Percentiles rank a stretch among this genome's conserved stretches.
phyloP scores from a whole-genome alignment of 2,329 filamentous ascomycete species.

The Aspergillus ruber region DNA sequence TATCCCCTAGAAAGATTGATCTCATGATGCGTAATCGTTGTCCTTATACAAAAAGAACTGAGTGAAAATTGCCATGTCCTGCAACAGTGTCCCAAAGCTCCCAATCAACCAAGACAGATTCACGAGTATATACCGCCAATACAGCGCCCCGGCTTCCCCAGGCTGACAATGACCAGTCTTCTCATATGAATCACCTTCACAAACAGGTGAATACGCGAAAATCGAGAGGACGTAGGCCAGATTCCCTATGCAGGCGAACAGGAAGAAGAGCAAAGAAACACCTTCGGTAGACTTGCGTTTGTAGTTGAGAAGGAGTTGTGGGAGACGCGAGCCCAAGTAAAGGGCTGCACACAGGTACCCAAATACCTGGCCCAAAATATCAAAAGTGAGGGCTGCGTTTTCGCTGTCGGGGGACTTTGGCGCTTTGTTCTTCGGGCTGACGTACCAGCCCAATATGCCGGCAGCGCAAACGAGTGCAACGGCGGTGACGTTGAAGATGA shows the following conservation, averaged over 20 bases:
- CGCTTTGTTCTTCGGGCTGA: constrained; percentile 48
- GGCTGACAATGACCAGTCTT: constrained; percentile 47
- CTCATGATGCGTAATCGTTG: constrained; percentile 15
- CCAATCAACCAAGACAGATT: constrained; percentile 89
- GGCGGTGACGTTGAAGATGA: constrained; percentile 67
- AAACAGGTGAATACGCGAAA: constrained; percentile 77
- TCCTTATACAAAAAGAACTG: constrained; percentile 82
- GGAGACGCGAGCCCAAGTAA: constrained; percentile 83
- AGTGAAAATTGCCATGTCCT: constrained; percentile 80
- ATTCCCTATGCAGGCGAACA: constrained; percentile 94
- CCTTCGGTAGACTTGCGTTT: constrained; percentile 88
- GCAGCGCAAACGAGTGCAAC: constrained; percentile 77
- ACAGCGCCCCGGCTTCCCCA: constrained; percentile 62
- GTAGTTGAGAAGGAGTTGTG: constrained; percentile 88
- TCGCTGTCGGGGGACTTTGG: constrained; percentile 14
- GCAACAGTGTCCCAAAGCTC: constrained; percentile 75
- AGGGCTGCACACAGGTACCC: constrained; percentile 86
- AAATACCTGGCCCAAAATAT: constrained; percentile 76
- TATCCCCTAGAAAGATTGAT: neutral
- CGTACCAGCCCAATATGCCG: constrained; percentile 79
- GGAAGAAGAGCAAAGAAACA: constrained; percentile 87
- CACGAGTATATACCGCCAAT: constrained; percentile 76
- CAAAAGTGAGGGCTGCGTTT: constrained; percentile 54
- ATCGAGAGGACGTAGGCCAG: constrained; percentile 89
- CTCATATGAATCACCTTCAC: constrained; percentile 27